Percentiles rank a stretch among this genome's conserved stretches.
phyloP scores from a whole-genome alignment of 106 monocot genomes.

The Allium cepa region DNA sequence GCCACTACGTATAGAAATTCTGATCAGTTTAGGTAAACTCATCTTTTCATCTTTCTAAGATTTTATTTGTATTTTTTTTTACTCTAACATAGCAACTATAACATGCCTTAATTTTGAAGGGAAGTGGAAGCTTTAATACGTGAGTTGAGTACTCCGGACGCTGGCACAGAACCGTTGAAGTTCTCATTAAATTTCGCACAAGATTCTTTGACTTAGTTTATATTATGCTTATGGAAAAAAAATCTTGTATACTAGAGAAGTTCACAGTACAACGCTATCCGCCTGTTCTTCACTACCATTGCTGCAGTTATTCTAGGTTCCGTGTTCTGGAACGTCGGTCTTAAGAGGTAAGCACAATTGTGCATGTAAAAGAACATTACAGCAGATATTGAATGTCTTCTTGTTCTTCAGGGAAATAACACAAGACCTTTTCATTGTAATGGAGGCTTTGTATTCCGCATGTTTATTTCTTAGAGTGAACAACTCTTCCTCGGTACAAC shows the following conservation, averaged over 20 bases:
- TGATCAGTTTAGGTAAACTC: constrained; percentile 31
- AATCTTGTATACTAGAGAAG: constrained; percentile 28
- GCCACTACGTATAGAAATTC: constrained; percentile 33
- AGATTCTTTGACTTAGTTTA: constrained; percentile 28
- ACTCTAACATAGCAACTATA: no score
- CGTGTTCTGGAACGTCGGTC: constrained; percentile 38
- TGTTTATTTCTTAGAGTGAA: constrained; percentile 55
- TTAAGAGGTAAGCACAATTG: constrained; percentile 17
- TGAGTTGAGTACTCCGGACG: constrained; percentile 25
- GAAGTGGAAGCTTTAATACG: constrained; percentile 36
- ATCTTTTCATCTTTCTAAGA: not conserved
- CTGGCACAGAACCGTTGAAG: constrained; percentile 30
- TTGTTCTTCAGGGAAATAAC: not conserved
- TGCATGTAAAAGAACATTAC: no score
- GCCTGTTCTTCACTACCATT: constrained; percentile 35
- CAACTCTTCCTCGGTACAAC: constrained; percentile 48
- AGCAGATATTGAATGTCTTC: not conserved
- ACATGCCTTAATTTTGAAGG: constrained; percentile 9
- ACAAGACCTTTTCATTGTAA: not conserved
- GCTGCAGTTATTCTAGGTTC: constrained; percentile 35
- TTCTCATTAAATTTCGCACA: constrained; percentile 36
- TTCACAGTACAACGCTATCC: constrained; percentile 43
- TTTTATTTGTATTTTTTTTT: no score
- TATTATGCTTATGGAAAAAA: constrained; percentile 25
- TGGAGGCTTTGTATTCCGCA: constrained; percentile 47